Conservation (phyloP, 2,329 filamentous ascomycete species). For the Didymella lethalis region DNA sequence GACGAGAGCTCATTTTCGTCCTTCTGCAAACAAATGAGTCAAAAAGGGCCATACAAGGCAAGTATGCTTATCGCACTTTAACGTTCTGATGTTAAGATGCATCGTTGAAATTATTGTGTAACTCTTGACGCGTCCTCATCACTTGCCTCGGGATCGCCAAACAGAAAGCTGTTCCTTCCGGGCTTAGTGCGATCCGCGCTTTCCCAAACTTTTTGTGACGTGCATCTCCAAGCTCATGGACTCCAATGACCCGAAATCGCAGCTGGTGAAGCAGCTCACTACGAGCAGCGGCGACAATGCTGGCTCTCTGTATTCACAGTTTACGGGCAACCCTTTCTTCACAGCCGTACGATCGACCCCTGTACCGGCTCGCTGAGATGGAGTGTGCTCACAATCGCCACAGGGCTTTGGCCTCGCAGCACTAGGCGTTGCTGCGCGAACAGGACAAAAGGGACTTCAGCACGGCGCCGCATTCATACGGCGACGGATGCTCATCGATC, state of each 20-base stretch:
- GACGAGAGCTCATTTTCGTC: not conserved
- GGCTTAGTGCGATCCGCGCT: slow-evolving; percentile 30
- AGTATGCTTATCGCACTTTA: not conserved
- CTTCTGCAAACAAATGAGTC: not conserved
- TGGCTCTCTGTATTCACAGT: slow-evolving; percentile 54
- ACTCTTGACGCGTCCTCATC: not conserved
- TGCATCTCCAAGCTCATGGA: slow-evolving; percentile 39
- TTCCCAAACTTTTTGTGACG: slow-evolving; percentile 19
- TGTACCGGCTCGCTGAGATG: slow-evolving; percentile 52
- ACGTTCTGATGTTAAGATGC: not conserved
- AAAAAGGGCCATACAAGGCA: not conserved
- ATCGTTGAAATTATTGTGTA: not conserved
- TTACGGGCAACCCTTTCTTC: slow-evolving; percentile 62
- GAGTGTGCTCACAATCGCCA: slow-evolving; percentile 43
- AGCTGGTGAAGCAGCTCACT: slow-evolving; percentile 50
- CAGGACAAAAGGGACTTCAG: slow-evolving; percentile 80
- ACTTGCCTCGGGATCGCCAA: not conserved
- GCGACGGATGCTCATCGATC: slow-evolving; percentile 87
- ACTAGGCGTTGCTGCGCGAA: slow-evolving; percentile 80
- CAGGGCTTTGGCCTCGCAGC: slow-evolving; percentile 89
- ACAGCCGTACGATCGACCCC: slow-evolving; percentile 58
- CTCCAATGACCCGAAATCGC: slow-evolving; percentile 48
- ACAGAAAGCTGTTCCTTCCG: slow-evolving; percentile 12
- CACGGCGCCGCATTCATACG: slow-evolving; percentile 77
- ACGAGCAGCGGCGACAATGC: slow-evolving; percentile 43